Evolutionary conservation across 1,284 basidiomycete genomes (phyloP), one percentile per base, ranked within the genome.

Genomic region (Puccinia triticina): DNA sequence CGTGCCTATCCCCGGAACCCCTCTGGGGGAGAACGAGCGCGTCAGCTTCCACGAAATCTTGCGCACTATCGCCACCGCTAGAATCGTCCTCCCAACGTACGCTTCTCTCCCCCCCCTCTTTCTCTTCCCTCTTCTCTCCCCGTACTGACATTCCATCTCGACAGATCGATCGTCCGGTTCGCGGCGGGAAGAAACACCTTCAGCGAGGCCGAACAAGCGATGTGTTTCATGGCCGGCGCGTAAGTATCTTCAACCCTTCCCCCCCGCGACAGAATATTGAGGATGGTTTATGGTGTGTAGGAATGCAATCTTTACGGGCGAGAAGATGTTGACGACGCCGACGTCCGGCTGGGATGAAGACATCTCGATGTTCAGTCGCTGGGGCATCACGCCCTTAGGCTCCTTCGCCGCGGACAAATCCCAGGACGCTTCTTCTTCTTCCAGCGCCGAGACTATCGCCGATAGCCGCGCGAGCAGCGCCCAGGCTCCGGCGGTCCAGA

Each of bases 211-310:
- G 94, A 98, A 88, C 96, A 98, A 86, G 94, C 93, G 18, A 96
- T 99, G 93, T 95, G 94, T 86, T 99, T 98, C 89, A 93, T 98
- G 92, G 95, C 96, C 7, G 96, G 96, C 72, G 96, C 96, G 80
- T 82, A 64, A 82, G 72, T 43, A 16, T 4, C 10, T 55, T 29
- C 26, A 34, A 12, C 32, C 50, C 10, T 16, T 64, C 8, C 29
- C 12, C 1, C 2, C 29, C 0, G 4, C 16, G 34, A 40, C 14
- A n/a, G 14, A 37, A 5, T 26, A 10, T 48, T 32, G 12, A 32
- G 4, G 37, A 40, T 73, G 71, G 26, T 29, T 48, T 43, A 5
- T 73, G 29, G 32, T 26, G 1, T 48, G 0, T 64, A 82, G 80
- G 71, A 99, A 99, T 86, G 96, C 96, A 57, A 93, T 98, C 84